Conservation (phyloP, 176 grass and related monocot genomes). For the Pontederia paniculata region DNA sequence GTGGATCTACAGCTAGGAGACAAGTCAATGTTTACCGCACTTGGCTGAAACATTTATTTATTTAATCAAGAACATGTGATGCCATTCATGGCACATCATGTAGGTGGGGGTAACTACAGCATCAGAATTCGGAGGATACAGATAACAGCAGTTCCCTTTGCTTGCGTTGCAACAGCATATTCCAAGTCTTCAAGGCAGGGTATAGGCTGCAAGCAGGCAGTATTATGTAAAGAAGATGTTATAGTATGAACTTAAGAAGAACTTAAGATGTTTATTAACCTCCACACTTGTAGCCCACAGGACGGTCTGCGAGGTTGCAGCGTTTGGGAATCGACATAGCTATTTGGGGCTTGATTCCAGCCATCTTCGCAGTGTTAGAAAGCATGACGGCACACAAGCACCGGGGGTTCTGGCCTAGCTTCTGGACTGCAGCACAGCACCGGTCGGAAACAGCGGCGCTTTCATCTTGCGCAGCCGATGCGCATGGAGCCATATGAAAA, state of each 20-base stretch:
- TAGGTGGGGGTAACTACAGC: too few species aligned
- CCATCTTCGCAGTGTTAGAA: constrained; percentile 39
- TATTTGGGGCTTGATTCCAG: constrained; percentile 53
- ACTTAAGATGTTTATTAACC: constrained; percentile 21
- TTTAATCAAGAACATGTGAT: too few species aligned
- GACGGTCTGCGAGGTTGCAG: constrained; percentile 59
- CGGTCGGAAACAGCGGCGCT: constrained; percentile 22
- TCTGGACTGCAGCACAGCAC: constrained; percentile 57
- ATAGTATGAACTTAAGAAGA: background rate
- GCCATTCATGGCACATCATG: too few species aligned
- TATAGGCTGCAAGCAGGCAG: constrained; percentile 26
- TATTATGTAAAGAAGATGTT: background rate
- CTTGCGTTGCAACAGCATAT: background rate
- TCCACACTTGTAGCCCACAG: constrained; percentile 77
- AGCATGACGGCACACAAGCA: constrained; percentile 82
- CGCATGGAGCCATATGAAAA: constrained; percentile 50
- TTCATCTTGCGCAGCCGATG: constrained; percentile 38
- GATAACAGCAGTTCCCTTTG: too few species aligned
- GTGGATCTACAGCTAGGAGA: too few species aligned
- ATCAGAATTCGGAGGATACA: too few species aligned
- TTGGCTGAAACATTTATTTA: too few species aligned
- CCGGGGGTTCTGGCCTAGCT: constrained; percentile 40
- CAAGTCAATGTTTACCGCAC: too few species aligned
- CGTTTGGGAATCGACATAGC: constrained; percentile 78
- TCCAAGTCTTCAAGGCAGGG: constrained; percentile 40